phyloP scores from a whole-genome alignment of 495 filamentous ascomycete species.

The Penicillium dipodomyicola region DNA sequence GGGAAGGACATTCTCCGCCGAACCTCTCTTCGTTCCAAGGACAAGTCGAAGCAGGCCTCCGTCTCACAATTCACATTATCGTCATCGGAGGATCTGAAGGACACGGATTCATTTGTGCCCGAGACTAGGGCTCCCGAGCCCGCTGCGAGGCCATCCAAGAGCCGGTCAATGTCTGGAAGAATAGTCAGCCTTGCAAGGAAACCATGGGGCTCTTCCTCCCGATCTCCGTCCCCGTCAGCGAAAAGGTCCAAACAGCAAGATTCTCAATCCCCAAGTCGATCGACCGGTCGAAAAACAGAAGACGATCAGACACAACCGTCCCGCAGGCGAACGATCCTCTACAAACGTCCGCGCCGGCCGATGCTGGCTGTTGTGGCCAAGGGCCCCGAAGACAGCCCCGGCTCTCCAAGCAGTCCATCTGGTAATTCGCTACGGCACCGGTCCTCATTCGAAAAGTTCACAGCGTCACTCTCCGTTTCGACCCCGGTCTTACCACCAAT shows the following conservation, averaged over 20 bases:
- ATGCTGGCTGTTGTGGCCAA: slow-evolving; percentile 50
- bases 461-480: slow-evolving; percentile 45
- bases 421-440: slow-evolving; percentile 55
- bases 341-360: slow-evolving; percentile 50
- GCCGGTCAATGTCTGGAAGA: slow-evolving; percentile 58
- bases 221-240: slow-evolving; percentile 58
- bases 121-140: slow-evolving; percentile 41
- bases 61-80: slow-evolving; percentile 40
- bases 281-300: slow-evolving; percentile 18
- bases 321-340: slow-evolving; percentile 40
- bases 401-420: slow-evolving; percentile 44
- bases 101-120: slow-evolving; percentile 25
- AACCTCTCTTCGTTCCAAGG: slow-evolving; percentile 42
- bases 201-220: slow-evolving; percentile 65
- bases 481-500: slow-evolving; percentile 52
- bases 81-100: slow-evolving; percentile 39
- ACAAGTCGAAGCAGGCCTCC: slow-evolving; percentile 30
- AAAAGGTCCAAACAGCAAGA: slow-evolving; percentile 42
- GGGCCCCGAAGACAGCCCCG: slow-evolving; percentile 42
- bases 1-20: slow-evolving; percentile 48
- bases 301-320: slow-evolving; percentile 27
- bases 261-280: slow-evolving; percentile 35
- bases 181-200: slow-evolving; percentile 64
- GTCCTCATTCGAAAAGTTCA: slow-evolving; percentile 58
- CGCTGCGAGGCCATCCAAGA: slow-evolving; percentile 43